Evolutionary conservation across 352 stramenopile genomes (phyloP).

Genomic region (Globisporangium ultimum): DNA sequence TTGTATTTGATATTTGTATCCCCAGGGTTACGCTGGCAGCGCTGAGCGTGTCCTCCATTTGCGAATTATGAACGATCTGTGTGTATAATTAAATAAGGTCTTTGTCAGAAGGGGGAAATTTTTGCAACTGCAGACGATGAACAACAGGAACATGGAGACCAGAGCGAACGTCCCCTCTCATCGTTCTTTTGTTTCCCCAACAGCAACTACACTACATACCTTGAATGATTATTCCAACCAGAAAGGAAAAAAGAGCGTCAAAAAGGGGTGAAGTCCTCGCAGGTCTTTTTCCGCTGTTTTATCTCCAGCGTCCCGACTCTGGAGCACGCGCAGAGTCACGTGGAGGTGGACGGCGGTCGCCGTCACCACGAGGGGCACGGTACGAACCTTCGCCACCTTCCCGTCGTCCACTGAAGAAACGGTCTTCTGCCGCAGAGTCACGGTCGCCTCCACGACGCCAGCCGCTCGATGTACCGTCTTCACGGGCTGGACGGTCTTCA

Average conservation of each 20-base stretch:
- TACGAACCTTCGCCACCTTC: conserved; percentile 45
- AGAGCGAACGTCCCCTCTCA: background rate
- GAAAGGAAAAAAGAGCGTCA: conserved; percentile 1
- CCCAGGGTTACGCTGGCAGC: too few species aligned
- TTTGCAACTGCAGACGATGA: too few species aligned
- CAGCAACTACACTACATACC: conserved; percentile 6
- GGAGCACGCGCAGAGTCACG: conserved; percentile 38
- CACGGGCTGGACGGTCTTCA: conserved; percentile 16
- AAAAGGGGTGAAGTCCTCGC: background rate
- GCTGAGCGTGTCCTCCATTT: too few species aligned
- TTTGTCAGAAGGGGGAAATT: background rate
- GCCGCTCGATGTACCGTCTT: conserved; percentile 20
- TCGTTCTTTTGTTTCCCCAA: conserved; percentile 9
- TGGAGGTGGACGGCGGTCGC: conserved; percentile 19
- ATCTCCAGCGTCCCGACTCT: conserved; percentile 70
- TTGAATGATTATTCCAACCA: background rate
- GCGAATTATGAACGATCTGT: too few species aligned
- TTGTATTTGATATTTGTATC: too few species aligned
- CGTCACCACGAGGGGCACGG: conserved; percentile 37
- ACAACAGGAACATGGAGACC: too few species aligned
- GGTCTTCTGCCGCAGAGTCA: conserved; percentile 30
- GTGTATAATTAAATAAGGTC: background rate
- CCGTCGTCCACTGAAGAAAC: conserved; percentile 38
- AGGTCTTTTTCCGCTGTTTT: conserved; percentile 4
- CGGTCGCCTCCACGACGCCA: conserved; percentile 27